Base-by-base conservation (phyloP, 169 alveolate genomes). In the Babesia sp. region DNA sequence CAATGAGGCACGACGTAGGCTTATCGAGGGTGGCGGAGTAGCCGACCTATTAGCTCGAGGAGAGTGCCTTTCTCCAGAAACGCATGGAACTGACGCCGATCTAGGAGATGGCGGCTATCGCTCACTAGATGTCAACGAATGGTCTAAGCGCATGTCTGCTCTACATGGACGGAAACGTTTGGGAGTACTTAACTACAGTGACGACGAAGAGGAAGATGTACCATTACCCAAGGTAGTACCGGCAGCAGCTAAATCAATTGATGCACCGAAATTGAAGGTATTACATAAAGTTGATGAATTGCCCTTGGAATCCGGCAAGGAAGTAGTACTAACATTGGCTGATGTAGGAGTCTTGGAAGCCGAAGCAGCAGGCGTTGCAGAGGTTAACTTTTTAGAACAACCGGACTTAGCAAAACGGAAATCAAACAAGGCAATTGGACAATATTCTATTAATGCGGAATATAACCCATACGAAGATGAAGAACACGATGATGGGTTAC, bases 341-440 rank as follows among this genome's bases (percentile, higher is more conserved):
- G 89, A 81, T 28, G 75, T 72, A 29, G 85, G 85, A 18, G 81
- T 81, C 14, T 33, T 81, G 42, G 89, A 81, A 33, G 87, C 83
- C 1, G 83, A 81, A 34, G 73, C 77, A 3, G 89, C 79, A 8
- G 85, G 85, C 8, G 58, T 72, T 34, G 82, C 72, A n/a, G 89
- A 81, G n/a, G 46, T 72, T 9, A 83, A 71, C 72, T 81, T 66
- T 37, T 55, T 81, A 53, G 85, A 81, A 53, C 53, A 71, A 60
- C 68, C 75, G 4, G 81, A 81, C 41, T 36, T 81, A 20, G 82
- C 76, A 2, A 20, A 16, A n/a, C 36, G 51, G 84, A 56, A 56
- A 18, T 28, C 34, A n/a, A 24, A 18, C n/a, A 64, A 79, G 59
- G 18, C 9, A 5, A 20, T 63, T 14, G 48, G 55, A 48, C 70